Percentiles rank a stretch among this genome's conserved stretches.
Conservation (phyloP, 139 green algal genomes). For the Closterium sp. region DNA sequence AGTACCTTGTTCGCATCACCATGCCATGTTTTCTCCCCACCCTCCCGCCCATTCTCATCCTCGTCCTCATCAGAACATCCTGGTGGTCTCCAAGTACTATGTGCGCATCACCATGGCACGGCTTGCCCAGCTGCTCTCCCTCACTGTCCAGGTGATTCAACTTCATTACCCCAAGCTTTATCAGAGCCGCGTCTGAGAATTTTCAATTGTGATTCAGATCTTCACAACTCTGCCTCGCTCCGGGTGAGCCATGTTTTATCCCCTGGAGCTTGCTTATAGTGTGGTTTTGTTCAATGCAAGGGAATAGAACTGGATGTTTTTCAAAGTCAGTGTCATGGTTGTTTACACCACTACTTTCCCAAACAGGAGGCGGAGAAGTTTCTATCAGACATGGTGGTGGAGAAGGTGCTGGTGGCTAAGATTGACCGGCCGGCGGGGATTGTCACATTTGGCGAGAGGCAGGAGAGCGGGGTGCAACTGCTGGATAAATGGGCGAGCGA, state of each 20-base stretch:
- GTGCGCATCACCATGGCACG: conserved; percentile 69
- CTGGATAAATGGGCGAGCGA: conserved; percentile 80
- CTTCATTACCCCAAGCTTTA: neutral
- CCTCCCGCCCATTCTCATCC: too few species aligned
- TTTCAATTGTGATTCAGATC: too few species aligned
- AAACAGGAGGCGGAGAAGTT: conserved; percentile 75
- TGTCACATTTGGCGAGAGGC: conserved; percentile 67
- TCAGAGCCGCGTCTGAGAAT: too few species aligned
- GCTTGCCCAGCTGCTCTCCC: conserved; percentile 82
- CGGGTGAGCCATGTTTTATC: neutral
- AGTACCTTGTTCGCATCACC: too few species aligned
- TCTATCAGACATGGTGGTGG: conserved; percentile 86
- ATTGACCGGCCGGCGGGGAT: conserved; percentile 90
- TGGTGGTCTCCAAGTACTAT: conserved; percentile 87
- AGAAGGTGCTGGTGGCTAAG: conserved; percentile 76
- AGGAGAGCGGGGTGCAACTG: conserved; percentile 60
- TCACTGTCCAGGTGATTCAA: conserved; percentile 14
- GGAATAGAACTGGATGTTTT: neutral
- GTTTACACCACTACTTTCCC: neutral
- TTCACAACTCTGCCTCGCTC: neutral
- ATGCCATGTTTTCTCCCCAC: too few species aligned
- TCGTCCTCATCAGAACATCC: conserved; percentile 77
- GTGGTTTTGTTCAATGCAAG: neutral
- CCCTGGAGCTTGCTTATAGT: neutral
- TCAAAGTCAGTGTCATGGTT: too few species aligned